These are phyloP conservation scores for Gamsiella multidivaricata DNA, from an alignment of 192 early-diverging fungal genomes.

Conservation along the genomic window DNA sequence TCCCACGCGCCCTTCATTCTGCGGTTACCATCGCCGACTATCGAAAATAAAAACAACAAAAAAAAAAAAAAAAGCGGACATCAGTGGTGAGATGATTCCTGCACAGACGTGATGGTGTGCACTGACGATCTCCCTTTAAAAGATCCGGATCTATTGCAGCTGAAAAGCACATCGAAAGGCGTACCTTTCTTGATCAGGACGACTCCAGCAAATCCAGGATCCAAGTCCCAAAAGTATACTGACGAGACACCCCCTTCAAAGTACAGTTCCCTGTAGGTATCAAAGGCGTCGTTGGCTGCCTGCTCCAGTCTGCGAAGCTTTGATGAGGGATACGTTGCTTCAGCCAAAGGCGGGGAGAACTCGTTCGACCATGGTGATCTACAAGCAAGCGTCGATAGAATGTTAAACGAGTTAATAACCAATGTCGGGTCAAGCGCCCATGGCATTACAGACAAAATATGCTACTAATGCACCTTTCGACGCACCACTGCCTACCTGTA, in stretches of 20 bases:
- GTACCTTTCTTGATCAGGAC: conserved; percentile 96
- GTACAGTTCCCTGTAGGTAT: conserved; percentile 95
- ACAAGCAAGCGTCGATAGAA: background rate
- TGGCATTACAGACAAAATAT: background rate
- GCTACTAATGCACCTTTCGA: background rate
- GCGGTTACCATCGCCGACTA: conserved; percentile 71
- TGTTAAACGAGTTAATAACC: too few relatives aligned
- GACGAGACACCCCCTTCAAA: conserved; percentile 97
- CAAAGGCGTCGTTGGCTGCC: conserved; percentile 94
- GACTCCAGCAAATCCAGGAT: conserved; percentile 91
- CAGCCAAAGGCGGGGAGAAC: conserved; percentile 87
- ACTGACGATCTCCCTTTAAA: too few relatives aligned
- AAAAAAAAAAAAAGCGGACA: conserved; percentile 7
- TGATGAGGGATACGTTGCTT: conserved; percentile 81
- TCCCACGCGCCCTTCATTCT: conserved; percentile 95
- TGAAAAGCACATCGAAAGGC: conserved; percentile 1
- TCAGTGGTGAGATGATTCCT: too few relatives aligned
- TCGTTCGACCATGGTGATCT: conserved; percentile 98
- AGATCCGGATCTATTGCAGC: too few relatives aligned
- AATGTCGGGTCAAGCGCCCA: too few relatives aligned
- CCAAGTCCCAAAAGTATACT: conserved; percentile 94
- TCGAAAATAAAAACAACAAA: background rate
- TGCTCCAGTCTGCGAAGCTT: conserved; percentile 90
- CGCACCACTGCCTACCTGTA: conserved; percentile 69
- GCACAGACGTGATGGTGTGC: too few relatives aligned